Evolutionary conservation across 768 basidiomycete species (phyloP).

Genomic region (Suillus luteus): DNA sequence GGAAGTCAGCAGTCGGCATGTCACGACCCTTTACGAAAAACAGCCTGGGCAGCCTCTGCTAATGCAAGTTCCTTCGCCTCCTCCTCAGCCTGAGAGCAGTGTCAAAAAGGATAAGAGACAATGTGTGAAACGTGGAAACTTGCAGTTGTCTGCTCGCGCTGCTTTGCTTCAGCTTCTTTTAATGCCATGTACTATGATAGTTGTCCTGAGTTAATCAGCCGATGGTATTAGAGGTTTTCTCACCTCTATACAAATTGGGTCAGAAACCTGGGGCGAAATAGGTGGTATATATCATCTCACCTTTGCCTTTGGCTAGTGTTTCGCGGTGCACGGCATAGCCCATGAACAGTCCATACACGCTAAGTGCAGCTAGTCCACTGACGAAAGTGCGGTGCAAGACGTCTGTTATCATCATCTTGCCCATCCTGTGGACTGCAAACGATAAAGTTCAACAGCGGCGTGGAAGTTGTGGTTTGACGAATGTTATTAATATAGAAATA

Average conservation of each 20-base stretch:
- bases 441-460: background rate
- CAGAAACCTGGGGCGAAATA: background rate
- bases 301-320: slow-evolving; percentile 34
- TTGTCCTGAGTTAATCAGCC: background rate
- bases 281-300: slow-evolving; percentile 18
- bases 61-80: slow-evolving; percentile 32
- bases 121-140: background rate
- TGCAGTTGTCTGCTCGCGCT: slow-evolving; percentile 22
- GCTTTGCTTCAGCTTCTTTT: slow-evolving; percentile 25
- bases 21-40: slow-evolving; percentile 23
- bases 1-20: background rate
- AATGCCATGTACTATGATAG: slow-evolving; percentile 22
- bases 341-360: slow-evolving; percentile 33
- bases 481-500: background rate
- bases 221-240: background rate
- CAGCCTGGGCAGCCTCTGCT: slow-evolving; percentile 34
- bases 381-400: slow-evolving; percentile 34
- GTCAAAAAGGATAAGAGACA: background rate
- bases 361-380: slow-evolving; percentile 30
- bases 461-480: background rate
- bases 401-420: slow-evolving; percentile 29
- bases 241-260: slow-evolving; percentile 3
- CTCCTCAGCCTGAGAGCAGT: slow-evolving; percentile 23
- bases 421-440: slow-evolving; percentile 18
- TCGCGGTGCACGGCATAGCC: slow-evolving; percentile 35